These are phyloP conservation scores for Pholiota microspora DNA, from an alignment of 768 basidiomycete species.

Conservation along the genomic window DNA sequence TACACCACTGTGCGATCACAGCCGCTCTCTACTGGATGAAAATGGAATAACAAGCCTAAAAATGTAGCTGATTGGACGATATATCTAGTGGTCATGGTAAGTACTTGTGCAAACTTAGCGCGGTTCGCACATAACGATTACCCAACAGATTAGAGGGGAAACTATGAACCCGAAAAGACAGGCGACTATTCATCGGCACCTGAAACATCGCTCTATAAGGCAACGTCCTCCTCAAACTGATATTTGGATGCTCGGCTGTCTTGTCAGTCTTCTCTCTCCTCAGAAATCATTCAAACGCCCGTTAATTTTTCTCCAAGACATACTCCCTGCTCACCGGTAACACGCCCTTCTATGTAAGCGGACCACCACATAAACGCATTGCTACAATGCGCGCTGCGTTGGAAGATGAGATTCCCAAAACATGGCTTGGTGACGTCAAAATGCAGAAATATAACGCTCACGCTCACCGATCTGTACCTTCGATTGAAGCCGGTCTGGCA, in stretches of 20 bases:
- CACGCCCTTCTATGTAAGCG: not conserved
- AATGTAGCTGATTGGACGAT: not conserved
- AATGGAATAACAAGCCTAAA: not conserved
- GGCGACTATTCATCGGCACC: not conserved
- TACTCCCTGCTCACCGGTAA: not conserved
- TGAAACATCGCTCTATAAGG: constrained; percentile 1
- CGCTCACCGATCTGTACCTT: not conserved
- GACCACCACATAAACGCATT: not conserved
- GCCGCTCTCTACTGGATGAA: not conserved
- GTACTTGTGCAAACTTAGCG: not conserved
- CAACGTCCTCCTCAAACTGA: constrained; percentile 17
- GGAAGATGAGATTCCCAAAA: not conserved
- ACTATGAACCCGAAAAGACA: not conserved
- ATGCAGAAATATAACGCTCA: not conserved
- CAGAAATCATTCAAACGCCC: no score
- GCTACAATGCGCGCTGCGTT: not conserved
- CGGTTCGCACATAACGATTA: no score
- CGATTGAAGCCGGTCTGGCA: not conserved
- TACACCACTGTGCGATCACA: not conserved
- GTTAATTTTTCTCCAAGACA: not conserved
- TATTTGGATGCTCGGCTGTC: constrained; percentile 16
- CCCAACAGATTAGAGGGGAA: not conserved
- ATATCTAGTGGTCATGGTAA: not conserved
- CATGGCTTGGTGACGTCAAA: not conserved
- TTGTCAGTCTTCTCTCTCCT: constrained; percentile 4